These are phyloP conservation scores for Trametes sp. DNA, from an alignment of 1,284 basidiomycete genomes.

Conservation along the genomic window DNA sequence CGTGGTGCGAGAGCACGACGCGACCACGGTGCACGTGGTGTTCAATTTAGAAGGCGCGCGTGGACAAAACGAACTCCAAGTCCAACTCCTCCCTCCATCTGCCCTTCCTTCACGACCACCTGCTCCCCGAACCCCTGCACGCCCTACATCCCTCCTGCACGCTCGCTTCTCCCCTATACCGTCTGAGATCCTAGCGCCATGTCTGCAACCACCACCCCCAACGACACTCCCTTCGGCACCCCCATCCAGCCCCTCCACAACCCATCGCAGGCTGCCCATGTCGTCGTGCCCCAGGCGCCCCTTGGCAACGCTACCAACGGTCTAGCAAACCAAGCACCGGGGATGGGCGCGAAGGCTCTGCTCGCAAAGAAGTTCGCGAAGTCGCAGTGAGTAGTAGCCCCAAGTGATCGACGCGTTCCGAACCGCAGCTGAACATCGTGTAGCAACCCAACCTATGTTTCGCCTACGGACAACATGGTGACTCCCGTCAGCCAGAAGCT, in stretches of 20 bases:
- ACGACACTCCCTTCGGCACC: conserved; percentile 65
- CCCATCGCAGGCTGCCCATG: conserved; percentile 79
- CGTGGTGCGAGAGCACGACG: conserved; percentile 24
- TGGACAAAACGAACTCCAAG: conserved; percentile 27
- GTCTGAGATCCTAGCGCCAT: conserved; percentile 44
- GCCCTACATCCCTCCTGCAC: neutral
- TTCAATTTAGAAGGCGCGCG: conserved; percentile 33
- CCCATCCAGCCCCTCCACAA: conserved; percentile 86
- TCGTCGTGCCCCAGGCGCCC: conserved; percentile 81
- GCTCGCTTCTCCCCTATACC: neutral
- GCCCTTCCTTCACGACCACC: conserved; percentile 26
- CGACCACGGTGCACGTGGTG: conserved; percentile 38
- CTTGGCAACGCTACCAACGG: conserved; percentile 70
- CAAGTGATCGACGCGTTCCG: neutral
- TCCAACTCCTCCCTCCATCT: conserved; percentile 26
- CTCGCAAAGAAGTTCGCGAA: conserved; percentile 90
- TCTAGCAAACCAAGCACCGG: conserved; percentile 59
- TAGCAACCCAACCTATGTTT: conserved; percentile 85
- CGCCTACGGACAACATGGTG: conserved; percentile 93
- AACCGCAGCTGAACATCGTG: conserved; percentile 6
- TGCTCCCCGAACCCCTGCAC: conserved; percentile 8
- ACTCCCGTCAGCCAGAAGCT: conserved; percentile 93
- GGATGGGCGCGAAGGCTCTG: conserved; percentile 88
- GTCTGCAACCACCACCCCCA: conserved; percentile 67
- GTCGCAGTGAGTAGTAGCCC: conserved; percentile 65